Conservation (phyloP, 805 yeast species). For the Pichia sporocuriosa region DNA sequence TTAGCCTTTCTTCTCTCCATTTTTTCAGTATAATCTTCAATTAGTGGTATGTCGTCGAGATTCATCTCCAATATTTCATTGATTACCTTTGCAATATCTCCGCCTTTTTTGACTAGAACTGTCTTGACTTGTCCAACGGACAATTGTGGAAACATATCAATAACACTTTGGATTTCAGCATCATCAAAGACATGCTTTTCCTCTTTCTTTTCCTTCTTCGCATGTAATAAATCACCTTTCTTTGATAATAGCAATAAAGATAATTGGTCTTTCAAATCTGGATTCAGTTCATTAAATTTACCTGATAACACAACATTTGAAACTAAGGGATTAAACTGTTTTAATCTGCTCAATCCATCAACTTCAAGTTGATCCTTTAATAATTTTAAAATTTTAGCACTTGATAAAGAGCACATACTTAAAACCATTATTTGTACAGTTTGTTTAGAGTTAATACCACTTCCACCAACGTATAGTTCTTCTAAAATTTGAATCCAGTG, state of each 20-base stretch:
- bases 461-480: slow-evolving; percentile 49
- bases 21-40: slow-evolving; percentile 26
- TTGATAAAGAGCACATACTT: slow-evolving; percentile 43
- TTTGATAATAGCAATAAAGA: slow-evolving; percentile 35
- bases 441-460: slow-evolving; percentile 40
- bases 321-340: slow-evolving; percentile 44
- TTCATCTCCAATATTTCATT: slow-evolving; percentile 51
- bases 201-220: neutral
- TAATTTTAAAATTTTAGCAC: slow-evolving; percentile 35
- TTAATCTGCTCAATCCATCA: slow-evolving; percentile 35
- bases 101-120: slow-evolving; percentile 41
- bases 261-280: slow-evolving; percentile 46
- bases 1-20: neutral
- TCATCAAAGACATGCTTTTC: slow-evolving; percentile 20
- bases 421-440: slow-evolving; percentile 46
- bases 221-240: neutral
- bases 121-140: slow-evolving; percentile 39
- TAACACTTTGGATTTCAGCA: slow-evolving; percentile 34
- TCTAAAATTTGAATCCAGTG: slow-evolving; percentile 59
- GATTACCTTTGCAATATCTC: slow-evolving; percentile 52
- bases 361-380: slow-evolving; percentile 41
- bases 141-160: slow-evolving; percentile 66
- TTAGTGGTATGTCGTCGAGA: slow-evolving; percentile 37
- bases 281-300: slow-evolving; percentile 39
- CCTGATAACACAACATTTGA: slow-evolving; percentile 47